Evolutionary conservation across 441 rosid species (phyloP).

Genomic region (Omphalea diandra): DNA sequence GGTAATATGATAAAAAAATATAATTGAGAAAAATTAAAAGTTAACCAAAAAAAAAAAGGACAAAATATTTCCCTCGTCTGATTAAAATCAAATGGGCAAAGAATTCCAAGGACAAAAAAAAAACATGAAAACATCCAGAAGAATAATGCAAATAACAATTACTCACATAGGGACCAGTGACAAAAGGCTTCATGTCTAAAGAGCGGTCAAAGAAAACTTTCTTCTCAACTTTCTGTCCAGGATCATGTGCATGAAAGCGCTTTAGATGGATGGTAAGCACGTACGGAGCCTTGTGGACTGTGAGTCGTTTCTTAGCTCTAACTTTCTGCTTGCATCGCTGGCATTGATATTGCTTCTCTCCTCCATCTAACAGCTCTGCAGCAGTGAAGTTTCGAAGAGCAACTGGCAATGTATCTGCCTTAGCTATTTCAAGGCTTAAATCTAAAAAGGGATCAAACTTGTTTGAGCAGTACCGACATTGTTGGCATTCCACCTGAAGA

Average conservation of each 20-base stretch:
- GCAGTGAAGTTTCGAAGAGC: slow-evolving; percentile 79
- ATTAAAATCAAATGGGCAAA: neutral
- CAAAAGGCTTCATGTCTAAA: slow-evolving; percentile 80
- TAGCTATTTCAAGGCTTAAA: slow-evolving; percentile 83
- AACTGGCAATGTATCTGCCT: slow-evolving; percentile 69
- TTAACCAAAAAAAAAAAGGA: neutral
- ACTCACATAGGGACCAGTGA: slow-evolving; percentile 84
- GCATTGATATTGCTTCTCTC: slow-evolving; percentile 87
- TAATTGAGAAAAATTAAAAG: neutral
- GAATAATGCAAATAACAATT: neutral
- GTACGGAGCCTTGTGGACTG: slow-evolving; percentile 82
- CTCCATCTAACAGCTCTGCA: slow-evolving; percentile 80
- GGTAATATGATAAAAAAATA: neutral
- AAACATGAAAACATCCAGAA: neutral
- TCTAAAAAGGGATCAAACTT: slow-evolving; percentile 88
- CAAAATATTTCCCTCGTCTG: neutral
- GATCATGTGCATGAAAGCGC: slow-evolving; percentile 75
- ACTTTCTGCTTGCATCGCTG: slow-evolving; percentile 90
- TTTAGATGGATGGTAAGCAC: slow-evolving; percentile 85
- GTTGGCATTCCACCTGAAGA: slow-evolving; percentile 83
- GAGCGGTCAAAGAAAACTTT: slow-evolving; percentile 63
- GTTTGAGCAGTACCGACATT: slow-evolving; percentile 79
- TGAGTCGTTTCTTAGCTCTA: slow-evolving; percentile 77
- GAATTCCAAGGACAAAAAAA: neutral
- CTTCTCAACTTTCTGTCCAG: slow-evolving; percentile 73